phyloP scores from a whole-genome alignment of 306 rosid species.

The Cicer arietinum region DNA sequence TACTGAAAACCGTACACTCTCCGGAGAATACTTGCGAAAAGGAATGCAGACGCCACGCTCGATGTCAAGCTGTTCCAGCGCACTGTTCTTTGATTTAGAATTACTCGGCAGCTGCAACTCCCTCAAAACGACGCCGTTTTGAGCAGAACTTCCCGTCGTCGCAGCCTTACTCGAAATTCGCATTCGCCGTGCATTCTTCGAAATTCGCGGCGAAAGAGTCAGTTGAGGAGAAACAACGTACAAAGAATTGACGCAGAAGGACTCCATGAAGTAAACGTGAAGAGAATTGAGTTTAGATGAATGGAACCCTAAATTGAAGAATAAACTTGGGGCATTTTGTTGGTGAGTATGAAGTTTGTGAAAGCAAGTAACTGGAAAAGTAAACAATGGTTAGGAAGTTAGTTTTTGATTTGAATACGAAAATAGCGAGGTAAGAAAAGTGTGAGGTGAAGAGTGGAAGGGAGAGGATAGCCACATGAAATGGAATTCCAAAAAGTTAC shows the following conservation, averaged over 20 bases:
- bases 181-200: background rate
- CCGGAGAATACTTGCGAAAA: slow-evolving; percentile 95
- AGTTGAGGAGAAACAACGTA: slow-evolving; percentile 39
- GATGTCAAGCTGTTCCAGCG: slow-evolving; percentile 92
- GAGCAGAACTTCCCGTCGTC: slow-evolving; percentile 36
- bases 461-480: slow-evolving; percentile 46
- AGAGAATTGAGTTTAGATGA: background rate
- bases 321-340: slow-evolving; percentile 28
- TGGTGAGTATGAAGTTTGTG: background rate
- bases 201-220: slow-evolving; percentile 16
- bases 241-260: slow-evolving; percentile 45
- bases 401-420: background rate
- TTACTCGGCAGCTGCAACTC: slow-evolving; percentile 45
- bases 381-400: background rate
- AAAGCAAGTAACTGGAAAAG: slow-evolving; percentile 31
- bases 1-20: slow-evolving; percentile 62
- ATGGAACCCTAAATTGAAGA: slow-evolving; percentile 47
- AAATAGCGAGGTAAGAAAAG: background rate
- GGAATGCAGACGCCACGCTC: slow-evolving; percentile 99
- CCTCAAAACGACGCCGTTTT: slow-evolving; percentile 47
- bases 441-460: background rate
- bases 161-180: slow-evolving; percentile 57
- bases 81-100: slow-evolving; percentile 51
- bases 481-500: background rate
- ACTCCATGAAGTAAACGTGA: slow-evolving; percentile 52